Base-by-base conservation (phyloP, 139 green algal species). In the Klebsormidium nitens region DNA sequence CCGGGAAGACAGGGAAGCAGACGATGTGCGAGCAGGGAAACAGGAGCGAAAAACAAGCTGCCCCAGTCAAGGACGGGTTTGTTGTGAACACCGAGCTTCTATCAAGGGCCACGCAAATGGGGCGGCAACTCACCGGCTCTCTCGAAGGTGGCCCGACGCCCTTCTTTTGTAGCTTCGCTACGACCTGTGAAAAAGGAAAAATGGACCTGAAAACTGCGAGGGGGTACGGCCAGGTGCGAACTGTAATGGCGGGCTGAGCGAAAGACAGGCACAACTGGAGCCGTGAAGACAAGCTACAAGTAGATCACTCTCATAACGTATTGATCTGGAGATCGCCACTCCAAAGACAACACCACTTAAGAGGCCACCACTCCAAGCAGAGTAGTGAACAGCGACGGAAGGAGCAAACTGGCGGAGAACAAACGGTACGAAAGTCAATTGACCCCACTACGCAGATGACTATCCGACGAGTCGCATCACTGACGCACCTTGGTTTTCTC, bases 91-190 rank as follows among this genome's bases (percentile, higher is more conserved):
- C n/a, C 42, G 11, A 50, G 11, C 42, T 26, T 50, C 8, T 50
- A 26, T 14, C 42, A 50, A 26, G 8, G 42, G 14, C 14, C 11
- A 50, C 42, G 42, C 8, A 50, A 8, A 50, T 50, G 11, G 8
- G 8, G 42, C 42, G 14, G 8, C 17, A 17, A 61, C 52, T 11
- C 29, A 61, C 63, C 2, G 79, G 75, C 64, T 90, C 85, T 28
- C 81, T 48, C 3, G 55, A 52, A 23, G 89, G 89, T 11, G 88
- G 84, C 2, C 87, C 84, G 17, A 74, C 59, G 1, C 87, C 87
- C 64, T 89, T 88, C 66, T 89, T 90, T 74, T 86, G 77, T 71
- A 93, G 74, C 84, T 87, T 89, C 28, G 86, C 81, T 6, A 89
- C 74, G 6, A 61, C 28, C 52, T 61, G 52, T 5, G 8, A 37